These are phyloP conservation scores for Wickerhamiella nectarea DNA, from an alignment of 805 yeast species.

Conservation along the genomic window DNA sequence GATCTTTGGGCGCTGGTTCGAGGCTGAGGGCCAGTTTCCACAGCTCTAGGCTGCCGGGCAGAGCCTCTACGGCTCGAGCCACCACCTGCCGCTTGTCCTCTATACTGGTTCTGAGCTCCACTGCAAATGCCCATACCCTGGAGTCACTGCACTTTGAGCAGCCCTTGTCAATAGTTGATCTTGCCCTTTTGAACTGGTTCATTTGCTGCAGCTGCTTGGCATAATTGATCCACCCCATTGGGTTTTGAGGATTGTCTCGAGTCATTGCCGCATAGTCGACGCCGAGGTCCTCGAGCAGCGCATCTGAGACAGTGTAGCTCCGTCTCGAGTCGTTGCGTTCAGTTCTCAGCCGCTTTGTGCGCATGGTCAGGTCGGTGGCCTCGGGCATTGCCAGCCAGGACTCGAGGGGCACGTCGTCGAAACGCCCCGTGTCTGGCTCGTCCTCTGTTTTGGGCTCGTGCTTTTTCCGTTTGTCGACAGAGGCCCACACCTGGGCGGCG, in stretches of 20 bases:
- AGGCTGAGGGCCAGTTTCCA: slow-evolving; percentile 64
- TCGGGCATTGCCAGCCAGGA: slow-evolving; percentile 82
- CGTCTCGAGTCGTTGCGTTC: slow-evolving; percentile 50
- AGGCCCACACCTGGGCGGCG: slow-evolving; percentile 57
- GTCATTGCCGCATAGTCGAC: slow-evolving; percentile 37
- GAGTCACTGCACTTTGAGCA: slow-evolving; percentile 56
- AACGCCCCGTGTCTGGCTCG: slow-evolving; percentile 8
- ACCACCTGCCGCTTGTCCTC: slow-evolving; percentile 41
- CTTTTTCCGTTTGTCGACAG: slow-evolving; percentile 42
- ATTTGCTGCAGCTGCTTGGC: slow-evolving; percentile 66
- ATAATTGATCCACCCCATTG: slow-evolving; percentile 76
- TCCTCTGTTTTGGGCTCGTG: slow-evolving; percentile 4
- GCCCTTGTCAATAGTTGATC: slow-evolving; percentile 54
- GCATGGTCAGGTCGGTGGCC: slow-evolving; percentile 71
- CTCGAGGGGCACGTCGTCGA: slow-evolving; percentile 35
- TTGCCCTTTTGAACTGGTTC: slow-evolving; percentile 42
- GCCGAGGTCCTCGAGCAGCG: slow-evolving; percentile 24
- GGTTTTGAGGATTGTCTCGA: slow-evolving; percentile 54
- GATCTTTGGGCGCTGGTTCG: slow-evolving; percentile 43
- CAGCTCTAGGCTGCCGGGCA: slow-evolving; percentile 42
- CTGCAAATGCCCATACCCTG: slow-evolving; percentile 70
- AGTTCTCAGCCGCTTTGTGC: slow-evolving; percentile 58
- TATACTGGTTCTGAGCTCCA: slow-evolving; percentile 40
- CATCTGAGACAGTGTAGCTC: slow-evolving; percentile 73
- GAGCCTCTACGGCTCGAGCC: slow-evolving; percentile 48